Evolutionary conservation across 495 filamentous ascomycete genomes (phyloP), one percentile per base, ranked within the genome.

Genomic region (Neurospora pannonica): DNA sequence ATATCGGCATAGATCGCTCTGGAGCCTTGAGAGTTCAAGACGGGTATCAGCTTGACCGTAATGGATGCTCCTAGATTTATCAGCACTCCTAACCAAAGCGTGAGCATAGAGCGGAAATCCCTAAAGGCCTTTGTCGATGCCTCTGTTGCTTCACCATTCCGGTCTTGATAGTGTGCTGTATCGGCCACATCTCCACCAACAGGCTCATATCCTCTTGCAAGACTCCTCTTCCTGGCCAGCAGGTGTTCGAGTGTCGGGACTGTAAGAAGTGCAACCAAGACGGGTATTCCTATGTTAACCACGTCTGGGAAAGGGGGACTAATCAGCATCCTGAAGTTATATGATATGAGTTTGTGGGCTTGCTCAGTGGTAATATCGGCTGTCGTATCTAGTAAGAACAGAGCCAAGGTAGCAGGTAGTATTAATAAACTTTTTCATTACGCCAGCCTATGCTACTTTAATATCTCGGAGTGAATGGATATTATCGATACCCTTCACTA

Each of bases 71-170:
- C 77, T 24, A 83, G 69, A 31, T 87, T 87, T 46, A 83, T 5
- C 17, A 83, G 24, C 5, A 80, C 70, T 62, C 76, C 78, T 21
- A 84, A 40, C 24, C 81, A 73, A 36, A 85, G 72, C 7, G 84
- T 31, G 36, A 80, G 71, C 71, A 81, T 85, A 37, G 85, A 83
- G 5, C 81, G 73, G 19, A 76, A 79, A 31, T 82, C 81, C 6
- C 83, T 84, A 74, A 81, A 89, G 24, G 73, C 77, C 5, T 80
- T 81, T 70, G 83, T 79, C 1, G 86, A 86, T 75, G 86, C 82
- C 73, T 83, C 81, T 5, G 87, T 89, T 36, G 88, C 85, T 42
- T 77, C 75, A 54, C 88, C 88, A 79, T 90, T 88, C 72, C 82
- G 77, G 74, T 90, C 88, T 78, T 87, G 77, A 73, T 89, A 90